phyloP scores from a whole-genome alignment of 768 basidiomycete genomes.

The Amanita brunnescens region DNA sequence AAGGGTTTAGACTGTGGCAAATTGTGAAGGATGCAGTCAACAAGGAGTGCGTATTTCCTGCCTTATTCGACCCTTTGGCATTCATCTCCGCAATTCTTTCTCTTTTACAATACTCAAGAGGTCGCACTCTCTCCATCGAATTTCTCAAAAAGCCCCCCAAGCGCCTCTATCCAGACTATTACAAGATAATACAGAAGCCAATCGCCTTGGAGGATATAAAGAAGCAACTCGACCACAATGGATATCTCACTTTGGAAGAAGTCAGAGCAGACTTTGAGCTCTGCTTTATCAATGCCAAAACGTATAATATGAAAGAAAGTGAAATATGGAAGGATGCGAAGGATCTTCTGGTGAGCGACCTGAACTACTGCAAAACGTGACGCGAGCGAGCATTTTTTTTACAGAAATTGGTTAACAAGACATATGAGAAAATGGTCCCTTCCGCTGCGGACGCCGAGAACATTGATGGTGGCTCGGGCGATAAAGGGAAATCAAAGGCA shows the following conservation, averaged over 20 bases:
- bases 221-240: conserved; percentile 52
- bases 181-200: conserved; percentile 66
- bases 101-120: conserved; percentile 36
- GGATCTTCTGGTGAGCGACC: conserved; percentile 55
- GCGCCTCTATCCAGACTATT: conserved; percentile 81
- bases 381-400: neutral
- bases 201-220: conserved; percentile 89
- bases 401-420: conserved; percentile 44
- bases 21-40: conserved; percentile 74
- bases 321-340: conserved; percentile 78
- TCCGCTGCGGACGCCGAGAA: conserved; percentile 31
- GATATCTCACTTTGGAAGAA: conserved; percentile 54
- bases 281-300: conserved; percentile 74
- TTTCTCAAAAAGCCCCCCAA: conserved; percentile 67
- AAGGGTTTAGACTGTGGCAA: conserved; percentile 67
- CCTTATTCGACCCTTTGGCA: conserved; percentile 34
- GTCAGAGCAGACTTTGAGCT: conserved; percentile 68
- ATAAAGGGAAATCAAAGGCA: conserved; percentile 43
- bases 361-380: neutral
- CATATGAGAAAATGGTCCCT: conserved; percentile 37
- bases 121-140: conserved; percentile 49
- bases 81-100: conserved; percentile 18
- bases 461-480: conserved; percentile 23
- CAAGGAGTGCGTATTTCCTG: conserved; percentile 67
- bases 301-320: conserved; percentile 76